Evolutionary conservation across 1,139 yeast species (phyloP).

Genomic region (Debaryomyces fabryi): DNA sequence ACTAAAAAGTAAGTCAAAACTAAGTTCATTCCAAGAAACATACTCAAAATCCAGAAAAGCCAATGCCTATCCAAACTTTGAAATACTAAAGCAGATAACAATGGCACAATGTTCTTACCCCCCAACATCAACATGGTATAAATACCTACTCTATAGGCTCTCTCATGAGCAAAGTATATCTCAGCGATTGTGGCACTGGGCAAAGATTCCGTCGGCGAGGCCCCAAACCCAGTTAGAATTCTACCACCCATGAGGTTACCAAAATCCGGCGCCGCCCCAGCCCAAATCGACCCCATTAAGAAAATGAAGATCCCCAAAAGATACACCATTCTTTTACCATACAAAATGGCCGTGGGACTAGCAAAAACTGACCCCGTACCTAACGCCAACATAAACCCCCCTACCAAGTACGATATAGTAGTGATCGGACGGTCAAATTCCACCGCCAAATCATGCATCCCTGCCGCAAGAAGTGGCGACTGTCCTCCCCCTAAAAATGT

Average conservation of each 20-base stretch:
- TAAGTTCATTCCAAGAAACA: constrained; percentile 52
- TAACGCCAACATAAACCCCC: constrained; percentile 60
- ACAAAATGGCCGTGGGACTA: constrained; percentile 60
- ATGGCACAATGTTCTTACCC: constrained; percentile 62
- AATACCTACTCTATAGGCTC: constrained; percentile 65
- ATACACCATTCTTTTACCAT: constrained; percentile 62
- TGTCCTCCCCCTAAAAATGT: constrained; percentile 67
- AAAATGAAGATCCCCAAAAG: constrained; percentile 52
- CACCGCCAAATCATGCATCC: constrained; percentile 41
- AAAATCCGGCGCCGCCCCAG: constrained; percentile 50
- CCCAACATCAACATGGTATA: constrained; percentile 64
- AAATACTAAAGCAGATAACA: constrained; percentile 57
- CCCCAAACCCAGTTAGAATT: constrained; percentile 59
- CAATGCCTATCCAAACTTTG: constrained; percentile 56
- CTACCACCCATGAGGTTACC: constrained; percentile 60
- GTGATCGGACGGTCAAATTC: constrained; percentile 49
- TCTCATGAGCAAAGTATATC: constrained; percentile 64
- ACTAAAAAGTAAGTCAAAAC: constrained; percentile 54
- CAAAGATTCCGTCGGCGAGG: constrained; percentile 63
- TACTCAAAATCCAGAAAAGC: constrained; percentile 63
- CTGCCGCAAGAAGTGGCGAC: constrained; percentile 64
- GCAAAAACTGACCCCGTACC: constrained; percentile 62
- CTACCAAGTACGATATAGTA: constrained; percentile 57
- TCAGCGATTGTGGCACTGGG: constrained; percentile 67
- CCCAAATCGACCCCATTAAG: constrained; percentile 58